Conservation (phyloP, 345 rosid species). For the Populus deltoides region DNA sequence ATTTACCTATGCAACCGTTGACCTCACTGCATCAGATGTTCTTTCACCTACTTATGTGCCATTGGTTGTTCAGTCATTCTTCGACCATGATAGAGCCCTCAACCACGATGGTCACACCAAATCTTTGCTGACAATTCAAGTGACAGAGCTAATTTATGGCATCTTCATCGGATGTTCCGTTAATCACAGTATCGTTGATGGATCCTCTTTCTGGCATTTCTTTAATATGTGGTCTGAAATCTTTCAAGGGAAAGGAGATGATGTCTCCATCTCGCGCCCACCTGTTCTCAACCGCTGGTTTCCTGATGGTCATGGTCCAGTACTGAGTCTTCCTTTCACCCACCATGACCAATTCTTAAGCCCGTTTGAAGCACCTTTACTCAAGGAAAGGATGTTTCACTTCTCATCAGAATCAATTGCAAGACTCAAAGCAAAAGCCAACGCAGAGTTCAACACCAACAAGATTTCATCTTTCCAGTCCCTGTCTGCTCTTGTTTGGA, state of each 20-base stretch:
- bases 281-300: slow-evolving; percentile 53
- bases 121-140: slow-evolving; percentile 57
- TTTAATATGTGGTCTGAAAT: slow-evolving; percentile 61
- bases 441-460: slow-evolving; percentile 37
- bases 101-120: slow-evolving; percentile 55
- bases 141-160: slow-evolving; percentile 62
- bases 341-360: slow-evolving; percentile 46
- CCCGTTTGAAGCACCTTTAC: slow-evolving; percentile 40
- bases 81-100: slow-evolving; percentile 59
- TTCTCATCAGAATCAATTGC: slow-evolving; percentile 56
- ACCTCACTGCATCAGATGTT: slow-evolving; percentile 41
- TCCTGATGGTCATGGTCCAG: slow-evolving; percentile 45
- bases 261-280: slow-evolving; percentile 34
- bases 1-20: slow-evolving; percentile 44
- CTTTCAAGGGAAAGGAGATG: slow-evolving; percentile 40
- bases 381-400: slow-evolving; percentile 57
- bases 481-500: slow-evolving; percentile 61
- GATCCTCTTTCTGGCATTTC: slow-evolving; percentile 69
- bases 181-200: slow-evolving; percentile 63
- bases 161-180: slow-evolving; percentile 65
- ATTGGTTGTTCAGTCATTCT: slow-evolving; percentile 53
- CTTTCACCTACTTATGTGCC: slow-evolving; percentile 55
- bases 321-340: slow-evolving; percentile 45
- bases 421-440: slow-evolving; percentile 49
- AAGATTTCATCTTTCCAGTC: slow-evolving; percentile 74